Conservation (phyloP, 441 rosid species). For the Populus trichocarpa region DNA sequence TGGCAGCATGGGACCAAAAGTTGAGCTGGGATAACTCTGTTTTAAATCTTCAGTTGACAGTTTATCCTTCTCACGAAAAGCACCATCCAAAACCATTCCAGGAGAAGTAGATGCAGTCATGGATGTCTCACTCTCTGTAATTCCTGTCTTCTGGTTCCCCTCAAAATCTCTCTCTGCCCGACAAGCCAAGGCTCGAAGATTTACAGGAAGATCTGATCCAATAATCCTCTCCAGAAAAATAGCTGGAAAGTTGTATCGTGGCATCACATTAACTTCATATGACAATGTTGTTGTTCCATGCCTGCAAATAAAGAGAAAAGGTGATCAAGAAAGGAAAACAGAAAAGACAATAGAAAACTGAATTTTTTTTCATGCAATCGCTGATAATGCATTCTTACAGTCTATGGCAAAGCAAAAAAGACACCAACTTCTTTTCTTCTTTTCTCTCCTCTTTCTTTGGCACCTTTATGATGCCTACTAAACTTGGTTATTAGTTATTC, state of each 20-base stretch:
- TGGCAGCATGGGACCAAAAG: conserved; percentile 32
- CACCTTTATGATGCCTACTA: not conserved
- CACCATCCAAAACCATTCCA: conserved; percentile 31
- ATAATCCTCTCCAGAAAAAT: conserved; percentile 93
- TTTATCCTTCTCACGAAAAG: conserved; percentile 25
- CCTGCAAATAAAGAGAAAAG: conserved; percentile 33
- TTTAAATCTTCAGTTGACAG: conserved; percentile 25
- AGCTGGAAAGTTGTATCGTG: conserved; percentile 89
- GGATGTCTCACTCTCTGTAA: conserved; percentile 33
- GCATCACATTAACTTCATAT: conserved; percentile 88
- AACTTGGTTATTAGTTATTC: not conserved
- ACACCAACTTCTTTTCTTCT: not conserved
- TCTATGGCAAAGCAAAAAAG: not conserved
- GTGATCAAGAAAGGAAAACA: not conserved
- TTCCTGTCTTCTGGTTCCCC: conserved; percentile 36
- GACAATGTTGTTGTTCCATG: conserved; percentile 56
- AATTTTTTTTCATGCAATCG: not conserved
- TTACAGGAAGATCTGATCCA: conserved; percentile 92
- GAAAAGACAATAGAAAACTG: not conserved
- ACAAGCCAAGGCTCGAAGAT: conserved; percentile 83
- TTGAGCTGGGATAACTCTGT: conserved; percentile 35
- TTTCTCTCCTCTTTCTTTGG: not conserved
- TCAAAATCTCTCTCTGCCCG: conserved; percentile 62
- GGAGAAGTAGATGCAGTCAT: conserved; percentile 28
- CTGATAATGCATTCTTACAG: not conserved